Base-by-base conservation (phyloP, 2,329 filamentous ascomycete species). In the Exophiala lecanii-corni region DNA sequence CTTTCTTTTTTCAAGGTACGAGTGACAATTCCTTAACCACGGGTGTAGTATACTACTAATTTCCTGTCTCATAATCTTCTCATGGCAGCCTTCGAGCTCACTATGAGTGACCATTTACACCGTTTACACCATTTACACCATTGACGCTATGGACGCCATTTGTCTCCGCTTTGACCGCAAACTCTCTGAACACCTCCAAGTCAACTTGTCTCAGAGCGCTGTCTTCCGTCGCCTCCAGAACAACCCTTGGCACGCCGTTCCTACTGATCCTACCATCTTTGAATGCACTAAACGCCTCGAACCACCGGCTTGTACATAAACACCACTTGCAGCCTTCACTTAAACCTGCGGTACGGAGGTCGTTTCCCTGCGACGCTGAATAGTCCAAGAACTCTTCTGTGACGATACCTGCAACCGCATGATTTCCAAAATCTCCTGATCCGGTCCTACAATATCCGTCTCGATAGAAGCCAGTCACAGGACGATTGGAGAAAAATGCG, bases 301-400 rank as follows among this genome's bases (percentile, higher is more conserved):
- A 72, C 76, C 76, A 82, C 36, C 78, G 61, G 9, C 62, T 66
- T 2, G 77, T 78, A 55, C 79, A 82, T 4, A 82, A 62, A 60
- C 79, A 83, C 77, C 79, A 82, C 59, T 75, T 77, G 55, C 77
- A 81, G 5, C 79, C 78, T 6, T 66, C 73, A 15, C 66, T 74
- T 42, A 82, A 66, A 2, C 78, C 78, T 20, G 70, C 69, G 2
- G 59, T 54, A n/a, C 77, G 70, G 26, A 83, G 65, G 55, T 82
- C 75, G 55, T 82, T 82, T 28, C 78, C 79, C 28, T 72, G 69
- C 4, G 69, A 66, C 16, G 78, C 77, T 20, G 71, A 72, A 63
- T 76, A 82, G 57, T 81, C 75, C 25, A 82, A 73, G 58, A 82
- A 82, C 54, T 78, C 73, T 45, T 79, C 71, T 5, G 75, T 78